These are phyloP conservation scores for Triticum timopheevii DNA, from an alignment of 176 grass and related monocot genomes.

Conservation along the genomic window DNA sequence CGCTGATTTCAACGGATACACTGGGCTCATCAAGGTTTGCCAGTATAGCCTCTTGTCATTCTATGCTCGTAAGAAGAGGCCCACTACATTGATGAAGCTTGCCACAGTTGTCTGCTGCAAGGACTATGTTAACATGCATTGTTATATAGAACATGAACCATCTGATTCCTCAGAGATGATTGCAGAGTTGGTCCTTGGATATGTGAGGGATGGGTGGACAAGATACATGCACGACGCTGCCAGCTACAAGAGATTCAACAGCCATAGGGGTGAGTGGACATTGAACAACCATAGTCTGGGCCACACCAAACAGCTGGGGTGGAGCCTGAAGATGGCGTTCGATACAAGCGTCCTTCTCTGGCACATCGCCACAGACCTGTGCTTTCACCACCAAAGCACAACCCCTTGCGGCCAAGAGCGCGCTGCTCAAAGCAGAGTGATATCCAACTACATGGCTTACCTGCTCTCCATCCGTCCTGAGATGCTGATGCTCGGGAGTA, in stretches of 20 bases:
- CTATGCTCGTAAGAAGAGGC: neutral
- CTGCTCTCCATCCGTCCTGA: neutral
- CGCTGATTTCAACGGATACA: too few species aligned
- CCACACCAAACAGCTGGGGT: neutral
- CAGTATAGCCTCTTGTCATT: neutral
- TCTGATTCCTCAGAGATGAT: too few species aligned
- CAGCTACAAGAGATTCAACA: neutral
- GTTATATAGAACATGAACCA: neutral
- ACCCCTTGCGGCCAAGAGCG: neutral
- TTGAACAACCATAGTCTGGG: too few species aligned
- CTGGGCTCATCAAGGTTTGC: too few species aligned
- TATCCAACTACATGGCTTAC: neutral
- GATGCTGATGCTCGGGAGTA: neutral
- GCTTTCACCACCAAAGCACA: neutral
- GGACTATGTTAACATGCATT: neutral
- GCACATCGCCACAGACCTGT: neutral
- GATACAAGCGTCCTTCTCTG: neutral
- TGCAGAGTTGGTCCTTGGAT: neutral
- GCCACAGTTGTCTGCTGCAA: neutral
- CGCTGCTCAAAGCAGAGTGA: neutral
- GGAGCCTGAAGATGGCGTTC: neutral
- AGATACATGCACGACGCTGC: neutral
- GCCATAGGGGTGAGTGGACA: neutral
- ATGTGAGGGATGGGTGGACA: neutral
- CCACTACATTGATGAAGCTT: neutral